A percentile compares a stretch with the other conserved stretches of the same genome.
Evolutionary conservation across 1,284 basidiomycete species (phyloP).

Genomic region (Boletus semigastroideus): DNA sequence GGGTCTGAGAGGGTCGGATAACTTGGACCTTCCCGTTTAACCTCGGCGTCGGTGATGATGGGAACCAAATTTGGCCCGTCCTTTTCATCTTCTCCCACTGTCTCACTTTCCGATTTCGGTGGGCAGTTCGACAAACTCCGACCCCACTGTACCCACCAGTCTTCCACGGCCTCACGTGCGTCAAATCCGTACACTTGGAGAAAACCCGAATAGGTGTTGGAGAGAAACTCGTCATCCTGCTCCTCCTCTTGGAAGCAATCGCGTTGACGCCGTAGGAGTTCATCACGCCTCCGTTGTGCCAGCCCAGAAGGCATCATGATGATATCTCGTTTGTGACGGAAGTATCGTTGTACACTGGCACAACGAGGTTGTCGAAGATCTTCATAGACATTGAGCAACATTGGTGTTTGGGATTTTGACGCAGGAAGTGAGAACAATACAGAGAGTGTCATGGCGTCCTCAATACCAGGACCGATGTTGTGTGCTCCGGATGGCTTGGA

Average conservation of each 20-base stretch:
- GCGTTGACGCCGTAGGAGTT: constrained; percentile 32
- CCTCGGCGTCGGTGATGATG: constrained; percentile 12
- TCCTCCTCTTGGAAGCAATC: constrained; percentile 33
- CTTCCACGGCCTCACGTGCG: constrained; percentile 43
- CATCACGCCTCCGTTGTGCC: constrained; percentile 42
- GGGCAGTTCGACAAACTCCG: constrained; percentile 24
- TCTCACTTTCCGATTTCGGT: neutral
- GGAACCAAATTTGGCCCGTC: neutral
- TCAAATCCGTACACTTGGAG: constrained; percentile 40
- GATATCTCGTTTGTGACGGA: constrained; percentile 40
- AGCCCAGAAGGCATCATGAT: constrained; percentile 40
- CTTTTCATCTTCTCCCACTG: neutral
- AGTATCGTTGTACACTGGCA: constrained; percentile 36
- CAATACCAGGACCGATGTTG: constrained; percentile 40
- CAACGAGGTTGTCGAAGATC: constrained; percentile 48
- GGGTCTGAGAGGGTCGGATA: constrained; percentile 10
- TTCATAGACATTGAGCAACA: constrained; percentile 49
- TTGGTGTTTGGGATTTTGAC: constrained; percentile 39
- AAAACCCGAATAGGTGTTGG: constrained; percentile 40
- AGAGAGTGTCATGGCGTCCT: constrained; percentile 55
- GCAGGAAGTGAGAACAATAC: constrained; percentile 46
- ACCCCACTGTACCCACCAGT: constrained; percentile 52
- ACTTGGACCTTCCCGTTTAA: constrained; percentile 7
- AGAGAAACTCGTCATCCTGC: constrained; percentile 39
- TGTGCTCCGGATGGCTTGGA: constrained; percentile 41